phyloP scores from a whole-genome alignment of 768 basidiomycete species.

The Mycena kentingensis region DNA sequence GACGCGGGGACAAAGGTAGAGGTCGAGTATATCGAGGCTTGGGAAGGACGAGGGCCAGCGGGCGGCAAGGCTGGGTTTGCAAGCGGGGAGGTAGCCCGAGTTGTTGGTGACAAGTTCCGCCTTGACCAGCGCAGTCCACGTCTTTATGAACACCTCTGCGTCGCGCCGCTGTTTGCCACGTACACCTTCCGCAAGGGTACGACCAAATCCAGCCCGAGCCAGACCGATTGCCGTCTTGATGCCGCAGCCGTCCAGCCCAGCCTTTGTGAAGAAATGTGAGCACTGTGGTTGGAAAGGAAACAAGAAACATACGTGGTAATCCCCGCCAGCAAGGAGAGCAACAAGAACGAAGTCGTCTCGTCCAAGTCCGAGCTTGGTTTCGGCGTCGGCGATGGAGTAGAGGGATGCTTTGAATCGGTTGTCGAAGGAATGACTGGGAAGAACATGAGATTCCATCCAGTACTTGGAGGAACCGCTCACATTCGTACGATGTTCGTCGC shows the following conservation, averaged over 20 bases:
- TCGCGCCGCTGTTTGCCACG: neutral
- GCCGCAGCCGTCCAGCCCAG: slow-evolving; percentile 11
- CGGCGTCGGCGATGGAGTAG: slow-evolving; percentile 28
- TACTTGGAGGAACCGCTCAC: neutral
- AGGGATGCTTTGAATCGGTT: slow-evolving; percentile 47
- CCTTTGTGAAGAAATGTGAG: neutral
- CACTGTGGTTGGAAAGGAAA: neutral
- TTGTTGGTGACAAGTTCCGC: slow-evolving; percentile 7
- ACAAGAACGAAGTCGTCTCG: slow-evolving; percentile 39
- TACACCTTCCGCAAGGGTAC: slow-evolving; percentile 8
- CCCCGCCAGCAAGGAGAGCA: slow-evolving; percentile 42
- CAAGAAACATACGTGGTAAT: slow-evolving; percentile 38
- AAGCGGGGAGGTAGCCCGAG: slow-evolving; percentile 26
- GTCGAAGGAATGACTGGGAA: slow-evolving; percentile 46
- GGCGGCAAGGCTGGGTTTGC: slow-evolving; percentile 29
- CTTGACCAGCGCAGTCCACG: slow-evolving; percentile 2
- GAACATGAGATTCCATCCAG: slow-evolving; percentile 22
- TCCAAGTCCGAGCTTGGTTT: slow-evolving; percentile 25
- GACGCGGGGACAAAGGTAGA: slow-evolving; percentile 40
- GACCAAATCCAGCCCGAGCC: slow-evolving; percentile 10
- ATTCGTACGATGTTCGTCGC: slow-evolving; percentile 39
- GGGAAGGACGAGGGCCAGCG: slow-evolving; percentile 35
- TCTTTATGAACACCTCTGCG: neutral
- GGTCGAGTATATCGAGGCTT: slow-evolving; percentile 33
- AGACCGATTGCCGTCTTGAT: neutral